Evolutionary conservation across 176 grass and related monocot species (phyloP).

Genomic region (Urochloa ruziziensis): DNA sequence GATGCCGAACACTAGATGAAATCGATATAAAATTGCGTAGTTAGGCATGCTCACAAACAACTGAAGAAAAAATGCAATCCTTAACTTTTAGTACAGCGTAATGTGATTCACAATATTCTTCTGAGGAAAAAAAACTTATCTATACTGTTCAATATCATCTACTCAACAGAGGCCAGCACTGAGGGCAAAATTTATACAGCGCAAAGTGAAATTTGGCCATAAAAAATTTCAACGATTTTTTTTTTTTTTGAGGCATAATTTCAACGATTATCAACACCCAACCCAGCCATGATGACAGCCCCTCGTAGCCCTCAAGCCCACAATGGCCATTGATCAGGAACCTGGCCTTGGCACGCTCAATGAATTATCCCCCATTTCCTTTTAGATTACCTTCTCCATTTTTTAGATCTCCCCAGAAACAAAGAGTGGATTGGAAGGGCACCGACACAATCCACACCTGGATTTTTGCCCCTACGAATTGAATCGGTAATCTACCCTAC

Average conservation of each 20-base stretch:
- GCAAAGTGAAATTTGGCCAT: neutral
- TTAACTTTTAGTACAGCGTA: too few relatives aligned
- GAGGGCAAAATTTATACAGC: neutral
- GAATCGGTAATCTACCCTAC: too few relatives aligned
- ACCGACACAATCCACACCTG: neutral
- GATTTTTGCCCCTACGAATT: neutral
- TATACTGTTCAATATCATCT: neutral
- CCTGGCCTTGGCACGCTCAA: neutral
- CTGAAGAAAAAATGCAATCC: too few relatives aligned
- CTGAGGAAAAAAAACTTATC: neutral
- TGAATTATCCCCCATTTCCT: neutral
- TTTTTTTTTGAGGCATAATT: too few relatives aligned
- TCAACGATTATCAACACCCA: neutral
- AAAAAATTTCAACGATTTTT: neutral
- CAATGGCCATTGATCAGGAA: too few relatives aligned
- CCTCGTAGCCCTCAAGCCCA: neutral
- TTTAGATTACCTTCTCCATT: neutral
- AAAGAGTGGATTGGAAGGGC: neutral
- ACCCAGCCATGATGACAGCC: neutral
- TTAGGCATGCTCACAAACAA: too few relatives aligned
- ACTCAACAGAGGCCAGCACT: neutral
- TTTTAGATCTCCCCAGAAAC: neutral
- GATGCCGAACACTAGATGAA: neutral
- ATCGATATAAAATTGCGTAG: too few relatives aligned
- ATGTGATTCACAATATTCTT: too few relatives aligned